Evolutionary conservation across 1,284 basidiomycete species (phyloP), one percentile per base, ranked within the genome.

Genomic region (Ganoderma meredithae): DNA sequence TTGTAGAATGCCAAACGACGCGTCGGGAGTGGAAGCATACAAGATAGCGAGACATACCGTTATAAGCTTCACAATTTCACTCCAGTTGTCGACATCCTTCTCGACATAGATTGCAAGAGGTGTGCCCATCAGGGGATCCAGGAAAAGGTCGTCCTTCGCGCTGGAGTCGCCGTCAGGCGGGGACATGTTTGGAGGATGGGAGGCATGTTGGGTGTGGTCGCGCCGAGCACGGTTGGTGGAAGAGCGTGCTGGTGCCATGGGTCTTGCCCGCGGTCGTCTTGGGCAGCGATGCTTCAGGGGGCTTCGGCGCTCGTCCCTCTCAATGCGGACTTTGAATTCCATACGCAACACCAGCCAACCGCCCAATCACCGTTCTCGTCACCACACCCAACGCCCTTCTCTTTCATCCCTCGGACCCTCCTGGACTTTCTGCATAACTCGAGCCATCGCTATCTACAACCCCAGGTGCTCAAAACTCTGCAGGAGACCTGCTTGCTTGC

Each of bases 61-160:
- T 74, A 95, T 85, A 69, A 92, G 81, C 64, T 88, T 85, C 43
- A 86, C 83, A 64, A 95, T 81, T 64, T 78, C 74, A 39, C 90
- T 88, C 75, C 86, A 87, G 79, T 93, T 88, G 40, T 86, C 82
- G 41, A 95, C 90, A 66, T 94, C 92, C 74, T 92, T 91, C 75
- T 93, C 91, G 74, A 95, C 84, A 81, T 91, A 95, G 70, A 94
- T 84, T 27, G 85, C 79, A 62, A 95, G 85, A 1, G 92, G 88
- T 0, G 84, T 87, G 74, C 93, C 93, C 79, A 92, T 86, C 86
- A 92, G 90, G 71, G 90, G 91, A 77, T 95, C 93, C 65, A 92
- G 80, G 76, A 95, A 95, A 67, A 94, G 83, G 44, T 79, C 78
- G 65, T 75, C 76, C 66, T 75, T 76, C 10, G 73, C 13, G 71